Base-by-base conservation (phyloP, 805 yeast species). In the Metschnikowia koreensis region DNA sequence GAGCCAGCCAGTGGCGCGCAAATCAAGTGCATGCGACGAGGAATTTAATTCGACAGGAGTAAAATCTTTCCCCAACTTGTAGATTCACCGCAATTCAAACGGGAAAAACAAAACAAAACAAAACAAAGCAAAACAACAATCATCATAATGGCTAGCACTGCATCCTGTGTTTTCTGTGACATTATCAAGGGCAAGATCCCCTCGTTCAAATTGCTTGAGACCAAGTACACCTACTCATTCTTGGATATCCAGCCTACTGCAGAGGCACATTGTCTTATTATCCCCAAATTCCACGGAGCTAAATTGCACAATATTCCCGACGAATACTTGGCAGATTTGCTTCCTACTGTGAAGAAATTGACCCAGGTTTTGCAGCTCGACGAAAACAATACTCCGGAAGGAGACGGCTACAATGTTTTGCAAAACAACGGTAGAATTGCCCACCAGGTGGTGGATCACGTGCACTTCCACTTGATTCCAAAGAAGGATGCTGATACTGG, bases 121-220 rank as follows among this genome's bases (percentile, higher is more conserved):
- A 38, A 38, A 38, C 3, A 38, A 15, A 13, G 41, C 8, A 27
- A 36, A 11, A 15, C 38, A 38, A 22, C 22, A 10, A 15, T 40
- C n/a, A 17, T 17, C 41, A 47, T 28, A 15, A 55, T 55, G 59
- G 66, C 77, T 48, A 55, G 71, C 38, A 78, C 80, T 54, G 86
- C 89, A 26, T 69, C 83, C 36, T 93, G 98, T 73, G 84, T 93
- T 62, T 93, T 93, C 66, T 93, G 98, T 77, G 90, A 92, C 65
- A 93, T 93, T 70, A 84, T 93, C 74, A 90, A 90, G 66, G 96
- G 97, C 50, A 97, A 94, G 62, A 94, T 93, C 65, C 99, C 99
- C 34, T 88, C 96, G 1, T 83, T 89, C 76, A 94, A 93, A 69
- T 73, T 93, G 56, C 79, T 87, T 63, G 99, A 93, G 70, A 89